phyloP scores from a whole-genome alignment of 148 eudicot species.

The Camellia granthamiana region DNA sequence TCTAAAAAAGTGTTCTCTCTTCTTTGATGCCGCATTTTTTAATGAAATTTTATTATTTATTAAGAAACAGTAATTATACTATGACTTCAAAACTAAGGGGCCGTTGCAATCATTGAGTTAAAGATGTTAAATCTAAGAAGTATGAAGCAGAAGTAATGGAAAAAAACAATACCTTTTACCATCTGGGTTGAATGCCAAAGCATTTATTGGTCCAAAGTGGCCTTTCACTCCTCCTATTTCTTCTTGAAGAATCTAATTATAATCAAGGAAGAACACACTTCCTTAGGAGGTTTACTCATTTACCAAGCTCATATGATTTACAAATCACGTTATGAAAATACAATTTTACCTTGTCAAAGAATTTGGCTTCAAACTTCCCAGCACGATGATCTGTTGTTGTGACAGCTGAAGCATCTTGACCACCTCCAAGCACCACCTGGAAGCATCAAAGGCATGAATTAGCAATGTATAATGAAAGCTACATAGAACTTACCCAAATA shows the following conservation, averaged over 20 bases:
- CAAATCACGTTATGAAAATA: background rate
- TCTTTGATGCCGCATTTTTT: too few species aligned
- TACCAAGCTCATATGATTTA: background rate
- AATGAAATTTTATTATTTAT: too few species aligned
- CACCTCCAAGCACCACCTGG: constrained; percentile 96
- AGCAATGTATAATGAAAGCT: background rate
- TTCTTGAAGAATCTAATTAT: constrained; percentile 57
- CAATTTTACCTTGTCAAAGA: constrained; percentile 71
- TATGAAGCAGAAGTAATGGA: background rate
- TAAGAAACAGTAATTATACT: background rate
- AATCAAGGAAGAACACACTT: constrained; percentile 9
- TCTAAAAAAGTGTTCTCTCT: too few species aligned
- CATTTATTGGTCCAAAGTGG: constrained; percentile 96
- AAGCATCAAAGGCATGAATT: constrained; percentile 6
- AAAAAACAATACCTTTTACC: constrained; percentile 67
- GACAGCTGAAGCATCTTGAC: constrained; percentile 80
- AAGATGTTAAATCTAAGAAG: background rate
- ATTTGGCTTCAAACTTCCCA: constrained; percentile 92
- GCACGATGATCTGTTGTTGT: constrained; percentile 91
- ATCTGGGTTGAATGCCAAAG: constrained; percentile 94
- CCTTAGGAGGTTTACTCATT: background rate
- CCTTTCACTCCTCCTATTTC: constrained; percentile 98
- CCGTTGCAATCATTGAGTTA: background rate
- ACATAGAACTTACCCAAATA: background rate
- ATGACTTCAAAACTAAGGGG: background rate